Evolutionary conservation across 1,139 yeast species (phyloP).

Genomic region (Ogataea hybrid): DNA sequence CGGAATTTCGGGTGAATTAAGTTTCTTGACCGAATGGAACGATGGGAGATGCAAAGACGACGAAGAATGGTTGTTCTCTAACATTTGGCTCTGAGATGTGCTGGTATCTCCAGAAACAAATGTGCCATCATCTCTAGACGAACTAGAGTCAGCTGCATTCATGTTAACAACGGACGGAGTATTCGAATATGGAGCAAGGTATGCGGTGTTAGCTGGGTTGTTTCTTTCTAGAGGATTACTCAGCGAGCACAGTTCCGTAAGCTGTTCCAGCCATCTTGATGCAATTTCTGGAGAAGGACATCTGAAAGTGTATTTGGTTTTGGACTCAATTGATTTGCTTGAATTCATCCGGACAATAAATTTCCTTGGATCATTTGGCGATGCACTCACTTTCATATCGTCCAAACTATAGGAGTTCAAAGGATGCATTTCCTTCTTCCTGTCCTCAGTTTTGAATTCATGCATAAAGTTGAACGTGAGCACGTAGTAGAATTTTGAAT

Average conservation of each 20-base stretch:
- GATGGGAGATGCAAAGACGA: slow-evolving; percentile 25
- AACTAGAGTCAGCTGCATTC: slow-evolving; percentile 7
- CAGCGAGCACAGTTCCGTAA: slow-evolving; percentile 38
- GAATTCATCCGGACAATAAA: slow-evolving; percentile 27
- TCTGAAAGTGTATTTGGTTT: slow-evolving; percentile 30
- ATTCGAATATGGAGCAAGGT: slow-evolving; percentile 8
- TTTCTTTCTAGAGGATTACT: slow-evolving; percentile 30
- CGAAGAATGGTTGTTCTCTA: slow-evolving; percentile 14
- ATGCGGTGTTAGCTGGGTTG: slow-evolving; percentile 22
- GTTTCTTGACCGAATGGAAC: slow-evolving; percentile 23
- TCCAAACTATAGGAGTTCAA: slow-evolving; percentile 40
- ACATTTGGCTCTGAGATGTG: slow-evolving; percentile 6
- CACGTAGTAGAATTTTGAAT: slow-evolving; percentile 68
- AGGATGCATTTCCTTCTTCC: slow-evolving; percentile 51
- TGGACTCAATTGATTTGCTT: slow-evolving; percentile 17
- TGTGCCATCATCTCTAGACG: slow-evolving; percentile 11
- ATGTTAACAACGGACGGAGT: slow-evolving; percentile 11
- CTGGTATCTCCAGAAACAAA: slow-evolving; percentile 5
- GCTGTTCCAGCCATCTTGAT: slow-evolving; percentile 44
- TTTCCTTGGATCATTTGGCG: slow-evolving; percentile 34
- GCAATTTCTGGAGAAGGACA: slow-evolving; percentile 37
- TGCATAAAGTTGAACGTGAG: slow-evolving; percentile 69
- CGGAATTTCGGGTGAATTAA: background rate
- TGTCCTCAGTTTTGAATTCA: slow-evolving; percentile 65
- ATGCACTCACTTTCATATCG: slow-evolving; percentile 32